phyloP scores from a whole-genome alignment of 2,329 filamentous ascomycete species.

The Penicillium brasilianum region DNA sequence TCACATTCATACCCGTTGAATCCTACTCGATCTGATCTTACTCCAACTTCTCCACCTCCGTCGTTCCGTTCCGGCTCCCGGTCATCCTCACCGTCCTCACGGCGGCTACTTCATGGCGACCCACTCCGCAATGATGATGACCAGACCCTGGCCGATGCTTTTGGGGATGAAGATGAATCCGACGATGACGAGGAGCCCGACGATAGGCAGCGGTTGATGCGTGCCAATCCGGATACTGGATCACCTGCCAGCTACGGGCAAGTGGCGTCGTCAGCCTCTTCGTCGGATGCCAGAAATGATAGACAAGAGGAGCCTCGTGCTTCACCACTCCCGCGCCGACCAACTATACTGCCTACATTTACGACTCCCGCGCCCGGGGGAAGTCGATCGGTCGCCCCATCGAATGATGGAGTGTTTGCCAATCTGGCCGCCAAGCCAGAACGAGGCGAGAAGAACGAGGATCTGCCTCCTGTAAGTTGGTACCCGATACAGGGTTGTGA shows the following conservation, averaged over 20 bases:
- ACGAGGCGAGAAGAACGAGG: constrained; percentile 78
- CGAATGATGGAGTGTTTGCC: constrained; percentile 93
- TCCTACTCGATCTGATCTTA: constrained; percentile 34
- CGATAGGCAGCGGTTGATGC: constrained; percentile 85
- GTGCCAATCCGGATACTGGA: constrained; percentile 58
- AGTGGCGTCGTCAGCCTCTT: constrained; percentile 31
- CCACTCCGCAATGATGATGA: constrained; percentile 65
- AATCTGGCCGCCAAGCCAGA: constrained; percentile 93
- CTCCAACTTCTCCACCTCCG: constrained; percentile 59
- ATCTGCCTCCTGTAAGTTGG: constrained; percentile 83
- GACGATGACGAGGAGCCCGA: constrained; percentile 74
- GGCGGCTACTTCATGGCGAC: constrained; percentile 59
- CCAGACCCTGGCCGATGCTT: constrained; percentile 86
- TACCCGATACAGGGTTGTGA: neutral
- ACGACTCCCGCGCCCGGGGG: constrained; percentile 44
- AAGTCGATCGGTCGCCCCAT: constrained; percentile 68
- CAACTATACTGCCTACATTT: constrained; percentile 62
- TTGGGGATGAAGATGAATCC: constrained; percentile 77
- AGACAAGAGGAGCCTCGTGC: constrained; percentile 24
- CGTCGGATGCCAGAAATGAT: constrained; percentile 32
- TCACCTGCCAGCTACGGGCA: constrained; percentile 38
- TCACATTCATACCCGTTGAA: constrained; percentile 39
- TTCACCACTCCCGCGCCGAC: constrained; percentile 50
- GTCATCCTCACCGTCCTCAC: constrained; percentile 68
- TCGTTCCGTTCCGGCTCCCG: constrained; percentile 91